Base-by-base conservation (phyloP, 176 grass and related monocot species). In the Oryza australiensis region DNA sequence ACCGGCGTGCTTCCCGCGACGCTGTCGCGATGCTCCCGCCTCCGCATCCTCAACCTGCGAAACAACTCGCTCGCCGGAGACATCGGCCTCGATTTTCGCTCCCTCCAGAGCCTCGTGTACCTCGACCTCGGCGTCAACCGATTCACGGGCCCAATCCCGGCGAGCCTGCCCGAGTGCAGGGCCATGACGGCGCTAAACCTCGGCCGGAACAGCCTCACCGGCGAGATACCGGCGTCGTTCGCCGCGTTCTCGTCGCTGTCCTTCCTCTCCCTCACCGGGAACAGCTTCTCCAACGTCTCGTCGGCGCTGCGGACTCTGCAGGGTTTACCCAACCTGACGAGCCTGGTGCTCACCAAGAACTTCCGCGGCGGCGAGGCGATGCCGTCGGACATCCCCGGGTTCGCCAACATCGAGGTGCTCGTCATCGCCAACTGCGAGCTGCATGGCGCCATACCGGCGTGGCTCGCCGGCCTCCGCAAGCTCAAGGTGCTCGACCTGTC, bases 401-500 rank as follows among this genome's bases (percentile, higher is more conserved):
- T 94, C 73, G 20, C 29, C 3, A 86, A 72, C 26, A 60, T 94
- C 0, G 35, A 94, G 80, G 27, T 91, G 49, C 66, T 94, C 15
- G 89, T 84, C 59, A 89, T 96, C 18, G 87, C 94, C 26, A 84
- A 78, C 29, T 88, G 90, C 81, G 38, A 86, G 72, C 81, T 96
- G 1, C 64, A 22, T 1, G 94, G 94, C 22, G 37, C 5, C 4
- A 80, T 96, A 3, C 90, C 90, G 14, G 4, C 34, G 16, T 89
- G 90, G 88, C 68, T 93, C 12, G 57, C 88, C 0, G 68, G 83
- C 5, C 84, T 96, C 1, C 42, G 70, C 38, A 96, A 76, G 69
- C 82, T 96, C 35, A 81, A 90, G 40, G 94, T 89, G n/a, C 84
- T 96, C 11, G 90, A 92, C 83, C 77, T 96, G 45, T 93, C 94